Percentiles rank a stretch among this genome's conserved stretches.
These are phyloP conservation scores for Ajuga chamaepitys DNA, from an alignment of 257 asterid genomes.

Conservation along the genomic window DNA sequence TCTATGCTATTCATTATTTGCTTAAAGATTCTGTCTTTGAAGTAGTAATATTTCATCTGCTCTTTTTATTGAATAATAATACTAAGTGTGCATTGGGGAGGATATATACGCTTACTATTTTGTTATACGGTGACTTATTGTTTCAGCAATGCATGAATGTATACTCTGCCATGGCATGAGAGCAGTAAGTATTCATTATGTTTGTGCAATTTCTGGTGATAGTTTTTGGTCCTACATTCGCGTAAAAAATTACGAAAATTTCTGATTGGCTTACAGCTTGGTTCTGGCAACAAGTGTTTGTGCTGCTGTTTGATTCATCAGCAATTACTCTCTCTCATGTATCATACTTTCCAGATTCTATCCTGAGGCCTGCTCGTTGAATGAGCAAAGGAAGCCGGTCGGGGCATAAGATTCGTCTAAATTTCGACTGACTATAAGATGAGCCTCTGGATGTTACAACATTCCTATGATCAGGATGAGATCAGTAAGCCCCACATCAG, in stretches of 20 bases:
- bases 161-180: not conserved
- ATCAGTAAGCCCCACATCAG: slow-evolving; percentile 30
- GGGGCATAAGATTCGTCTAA: slow-evolving; percentile 4
- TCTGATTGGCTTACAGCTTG: not conserved
- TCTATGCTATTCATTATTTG: too few species aligned
- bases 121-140: not conserved
- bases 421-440: slow-evolving; percentile 4
- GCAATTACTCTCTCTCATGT: not conserved
- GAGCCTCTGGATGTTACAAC: slow-evolving; percentile 18
- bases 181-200: not conserved
- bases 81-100: not conserved
- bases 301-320: not conserved
- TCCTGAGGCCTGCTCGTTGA: not conserved
- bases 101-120: not conserved
- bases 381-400: slow-evolving; percentile 4
- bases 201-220: not conserved
- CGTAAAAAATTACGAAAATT: not conserved
- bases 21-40: too few species aligned
- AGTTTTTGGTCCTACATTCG: not conserved
- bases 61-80: not conserved
- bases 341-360: slow-evolving; percentile 9
- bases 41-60: too few species aligned
- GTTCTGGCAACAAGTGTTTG: not conserved
- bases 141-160: not conserved
- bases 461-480: slow-evolving; percentile 31